Base-by-base conservation (phyloP, 768 basidiomycete genomes). In the Pleurotus sapidus region DNA sequence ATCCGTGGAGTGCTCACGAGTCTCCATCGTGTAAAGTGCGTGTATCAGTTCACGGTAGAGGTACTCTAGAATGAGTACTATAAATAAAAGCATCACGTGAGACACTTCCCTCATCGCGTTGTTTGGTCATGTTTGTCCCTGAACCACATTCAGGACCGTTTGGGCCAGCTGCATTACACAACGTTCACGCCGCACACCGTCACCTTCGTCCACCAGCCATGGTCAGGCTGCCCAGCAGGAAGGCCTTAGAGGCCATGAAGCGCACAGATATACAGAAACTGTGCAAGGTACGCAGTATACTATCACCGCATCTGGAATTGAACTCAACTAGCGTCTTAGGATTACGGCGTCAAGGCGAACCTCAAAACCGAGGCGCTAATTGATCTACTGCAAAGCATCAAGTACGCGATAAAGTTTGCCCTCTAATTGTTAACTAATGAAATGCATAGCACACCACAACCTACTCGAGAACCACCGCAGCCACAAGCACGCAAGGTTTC, bases 301-400 rank as follows among this genome's bases (percentile, higher is more conserved):
- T 27, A 8, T 34, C 20, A 39, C 48, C 57, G 17, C 11, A 40
- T 43, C 43, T 45, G 15, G 49, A 4, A 27, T 3, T 56, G 34
- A 55, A 56, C 59, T 64, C 55, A 65, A 62, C 47, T 49, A 49
- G 42, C 42, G 59, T 48, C 54, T 24, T 55, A 93, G 89, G 88
- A 91, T 63, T 84, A 87, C 65, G 89, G 89, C 57, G 83, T 93
- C 59, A 89, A 82, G 71, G 91, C 91, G 46, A 92, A 92, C 70
- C 80, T 91, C 66, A 92, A 89, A 75, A 83, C 88, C 20, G 88
- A 91, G 64, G 85, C 83, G 47, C 74, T 93, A 60, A 90, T 93
- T 64, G 87, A 91, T 66, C 76, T 89, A 15, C 73, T 93, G 24
- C 73, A 89, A 12, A 83, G 87, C 63, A 39, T 46, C 51, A 77